Conservation (phyloP, 805 yeast genomes). For the Candida schatavii region DNA sequence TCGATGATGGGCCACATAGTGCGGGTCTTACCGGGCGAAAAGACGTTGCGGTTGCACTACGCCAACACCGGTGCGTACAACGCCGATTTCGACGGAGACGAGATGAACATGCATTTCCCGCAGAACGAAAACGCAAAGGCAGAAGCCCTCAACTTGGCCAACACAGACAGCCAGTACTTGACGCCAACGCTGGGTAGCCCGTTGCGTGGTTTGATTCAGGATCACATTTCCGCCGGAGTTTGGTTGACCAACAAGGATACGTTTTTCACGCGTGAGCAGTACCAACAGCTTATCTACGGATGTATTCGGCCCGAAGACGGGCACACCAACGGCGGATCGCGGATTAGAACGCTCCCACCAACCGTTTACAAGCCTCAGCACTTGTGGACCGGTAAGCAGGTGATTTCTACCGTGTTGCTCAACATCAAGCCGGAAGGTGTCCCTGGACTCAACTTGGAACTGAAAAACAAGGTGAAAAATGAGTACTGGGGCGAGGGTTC, state of each 20-base stretch:
- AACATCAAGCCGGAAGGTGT: constrained; percentile 83
- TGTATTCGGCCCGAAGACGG: constrained; percentile 98
- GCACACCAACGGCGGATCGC: constrained; percentile 62
- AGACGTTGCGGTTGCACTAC: constrained; percentile 92
- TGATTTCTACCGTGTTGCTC: constrained; percentile 84
- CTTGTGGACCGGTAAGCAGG: constrained; percentile 97
- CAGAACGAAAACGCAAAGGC: constrained; percentile 97
- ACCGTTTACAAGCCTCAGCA: constrained; percentile 83
- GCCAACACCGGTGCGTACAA: constrained; percentile 99
- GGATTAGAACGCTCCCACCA: constrained; percentile 82
- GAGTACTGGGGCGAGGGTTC: constrained; percentile 93
- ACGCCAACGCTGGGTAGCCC: constrained; percentile 99
- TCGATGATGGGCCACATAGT: constrained; percentile 99
- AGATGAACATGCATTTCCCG: constrained; percentile 99
- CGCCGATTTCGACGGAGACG: constrained; percentile 99
- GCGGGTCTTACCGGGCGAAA: constrained; percentile 94
- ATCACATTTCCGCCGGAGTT: constrained; percentile 97
- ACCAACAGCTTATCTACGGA: constrained; percentile 91
- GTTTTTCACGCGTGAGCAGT: constrained; percentile 84
- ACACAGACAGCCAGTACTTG: constrained; percentile 94
- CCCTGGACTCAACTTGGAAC: constrained; percentile 85
- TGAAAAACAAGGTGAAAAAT: constrained; percentile 86
- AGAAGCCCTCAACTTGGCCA: constrained; percentile 91
- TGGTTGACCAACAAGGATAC: constrained; percentile 95
- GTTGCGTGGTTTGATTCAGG: constrained; percentile 97